phyloP scores from a whole-genome alignment of 1,284 basidiomycete genomes.

The Trichosporon faecale region DNA sequence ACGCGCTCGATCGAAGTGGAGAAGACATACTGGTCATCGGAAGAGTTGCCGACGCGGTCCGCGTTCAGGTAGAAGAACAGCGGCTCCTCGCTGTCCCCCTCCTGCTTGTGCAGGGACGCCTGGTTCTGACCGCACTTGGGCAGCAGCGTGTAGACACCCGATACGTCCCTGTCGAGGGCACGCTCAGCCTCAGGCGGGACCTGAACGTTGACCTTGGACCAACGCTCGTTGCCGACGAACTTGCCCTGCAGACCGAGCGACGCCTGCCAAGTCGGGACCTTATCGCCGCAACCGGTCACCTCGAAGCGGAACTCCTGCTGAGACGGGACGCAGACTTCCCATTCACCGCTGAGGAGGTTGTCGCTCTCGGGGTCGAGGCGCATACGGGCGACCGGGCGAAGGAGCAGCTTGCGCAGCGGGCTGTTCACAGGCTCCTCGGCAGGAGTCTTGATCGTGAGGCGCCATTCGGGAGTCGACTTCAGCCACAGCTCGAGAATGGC shows the following conservation, averaged over 20 bases:
- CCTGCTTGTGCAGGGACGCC: slow-evolving; percentile 68
- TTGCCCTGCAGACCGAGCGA: slow-evolving; percentile 72
- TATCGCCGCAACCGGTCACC: slow-evolving; percentile 65
- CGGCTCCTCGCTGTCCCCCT: slow-evolving; percentile 55
- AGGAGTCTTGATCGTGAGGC: slow-evolving; percentile 69
- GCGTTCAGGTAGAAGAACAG: slow-evolving; percentile 83
- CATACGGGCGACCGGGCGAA: slow-evolving; percentile 75
- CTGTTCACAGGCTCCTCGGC: slow-evolving; percentile 71
- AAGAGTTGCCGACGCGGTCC: slow-evolving; percentile 68
- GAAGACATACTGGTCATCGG: slow-evolving; percentile 75
- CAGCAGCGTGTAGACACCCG: slow-evolving; percentile 72
- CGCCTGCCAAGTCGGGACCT: slow-evolving; percentile 80
- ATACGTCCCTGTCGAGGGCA: slow-evolving; percentile 73
- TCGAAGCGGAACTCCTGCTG: slow-evolving; percentile 59
- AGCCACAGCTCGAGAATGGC: slow-evolving; percentile 74
- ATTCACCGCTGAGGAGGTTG: slow-evolving; percentile 65
- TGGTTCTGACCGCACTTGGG: slow-evolving; percentile 88
- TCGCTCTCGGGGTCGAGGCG: slow-evolving; percentile 48
- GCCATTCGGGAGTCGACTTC: slow-evolving; percentile 79
- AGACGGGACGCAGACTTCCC: slow-evolving; percentile 78
- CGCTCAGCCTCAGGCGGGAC: slow-evolving; percentile 57
- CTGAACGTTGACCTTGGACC: slow-evolving; percentile 64
- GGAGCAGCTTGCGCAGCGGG: slow-evolving; percentile 69
- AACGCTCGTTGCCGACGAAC: slow-evolving; percentile 65
- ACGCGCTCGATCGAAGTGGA: slow-evolving; percentile 71